phyloP scores from a whole-genome alignment of 2,329 filamentous ascomycete species.

The Penicillium sp. region DNA sequence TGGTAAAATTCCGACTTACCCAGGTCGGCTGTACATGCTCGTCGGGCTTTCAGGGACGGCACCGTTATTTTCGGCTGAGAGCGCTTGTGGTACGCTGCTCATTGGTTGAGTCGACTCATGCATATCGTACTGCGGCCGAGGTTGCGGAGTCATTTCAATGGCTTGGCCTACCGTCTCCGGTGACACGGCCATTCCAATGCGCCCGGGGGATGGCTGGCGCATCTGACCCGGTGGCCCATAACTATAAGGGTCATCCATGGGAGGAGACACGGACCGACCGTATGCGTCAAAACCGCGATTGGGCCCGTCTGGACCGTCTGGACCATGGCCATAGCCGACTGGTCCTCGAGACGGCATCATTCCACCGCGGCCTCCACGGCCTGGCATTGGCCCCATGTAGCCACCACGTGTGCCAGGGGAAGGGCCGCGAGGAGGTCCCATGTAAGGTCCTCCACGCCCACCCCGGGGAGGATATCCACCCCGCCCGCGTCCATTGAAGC shows the following conservation, averaged over 20 bases:
- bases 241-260: constrained; percentile 26
- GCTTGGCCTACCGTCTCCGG: constrained; percentile 58
- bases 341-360: constrained; percentile 42
- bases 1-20: constrained; percentile 55
- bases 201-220: constrained; percentile 33
- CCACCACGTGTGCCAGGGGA: constrained; percentile 45
- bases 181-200: constrained; percentile 35
- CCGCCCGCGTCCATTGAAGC: constrained; percentile 54
- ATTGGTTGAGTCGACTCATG: constrained; percentile 35
- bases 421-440: constrained; percentile 31
- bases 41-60: constrained; percentile 56
- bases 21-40: constrained; percentile 70
- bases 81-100: constrained; percentile 22
- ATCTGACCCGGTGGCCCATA: constrained; percentile 14
- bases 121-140: constrained; percentile 41
- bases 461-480: constrained; percentile 53
- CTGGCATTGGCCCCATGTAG: constrained; percentile 34
- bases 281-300: constrained; percentile 35
- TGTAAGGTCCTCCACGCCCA: constrained; percentile 42
- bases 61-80: constrained; percentile 26
- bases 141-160: constrained; percentile 76
- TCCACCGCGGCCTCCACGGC: constrained; percentile 38
- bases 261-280: constrained; percentile 29
- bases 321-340: constrained; percentile 44
- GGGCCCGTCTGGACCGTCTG: constrained; percentile 41